Evolutionary conservation across 164 flowering plant genomes (phyloP).

Genomic region (Aristolochia fimbriata): DNA sequence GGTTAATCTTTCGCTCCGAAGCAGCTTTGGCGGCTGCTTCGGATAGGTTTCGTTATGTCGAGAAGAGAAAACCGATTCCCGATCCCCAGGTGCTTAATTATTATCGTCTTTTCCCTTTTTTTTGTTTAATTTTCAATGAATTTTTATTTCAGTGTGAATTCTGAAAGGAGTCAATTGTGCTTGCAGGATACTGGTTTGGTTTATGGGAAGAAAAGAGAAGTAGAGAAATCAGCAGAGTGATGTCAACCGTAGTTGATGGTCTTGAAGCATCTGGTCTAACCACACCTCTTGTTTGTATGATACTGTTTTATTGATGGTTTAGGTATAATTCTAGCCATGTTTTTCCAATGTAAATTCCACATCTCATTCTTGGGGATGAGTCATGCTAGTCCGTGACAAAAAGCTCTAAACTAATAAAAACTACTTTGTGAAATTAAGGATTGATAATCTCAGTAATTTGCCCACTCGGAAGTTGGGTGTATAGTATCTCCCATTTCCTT

Average conservation of each 20-base stretch:
- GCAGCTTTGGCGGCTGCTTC: constrained; percentile 60
- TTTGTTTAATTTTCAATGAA: too few species aligned
- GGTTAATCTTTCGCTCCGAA: constrained; percentile 5
- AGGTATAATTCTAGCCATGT: too few species aligned
- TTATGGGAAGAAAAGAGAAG: constrained; percentile 55
- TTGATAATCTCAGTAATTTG: neutral
- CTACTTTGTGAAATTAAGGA: too few species aligned
- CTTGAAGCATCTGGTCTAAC: neutral
- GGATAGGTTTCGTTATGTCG: constrained; percentile 59
- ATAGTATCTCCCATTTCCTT: too few species aligned
- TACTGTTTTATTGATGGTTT: too few species aligned
- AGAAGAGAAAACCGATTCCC: constrained; percentile 65
- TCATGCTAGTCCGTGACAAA: too few species aligned
- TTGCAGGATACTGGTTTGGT: constrained; percentile 63
- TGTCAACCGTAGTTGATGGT: constrained; percentile 5
- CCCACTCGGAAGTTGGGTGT: too few species aligned
- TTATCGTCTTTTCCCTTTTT: neutral
- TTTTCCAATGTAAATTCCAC: too few species aligned
- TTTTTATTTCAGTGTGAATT: too few species aligned
- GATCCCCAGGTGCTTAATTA: constrained; percentile 59
- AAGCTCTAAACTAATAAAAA: too few species aligned
- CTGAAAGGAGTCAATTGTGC: neutral
- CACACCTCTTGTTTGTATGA: too few species aligned
- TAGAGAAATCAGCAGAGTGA: constrained; percentile 26
- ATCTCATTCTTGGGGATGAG: too few species aligned